Conservation (phyloP, 83 land plant species). For the Picea abies region DNA sequence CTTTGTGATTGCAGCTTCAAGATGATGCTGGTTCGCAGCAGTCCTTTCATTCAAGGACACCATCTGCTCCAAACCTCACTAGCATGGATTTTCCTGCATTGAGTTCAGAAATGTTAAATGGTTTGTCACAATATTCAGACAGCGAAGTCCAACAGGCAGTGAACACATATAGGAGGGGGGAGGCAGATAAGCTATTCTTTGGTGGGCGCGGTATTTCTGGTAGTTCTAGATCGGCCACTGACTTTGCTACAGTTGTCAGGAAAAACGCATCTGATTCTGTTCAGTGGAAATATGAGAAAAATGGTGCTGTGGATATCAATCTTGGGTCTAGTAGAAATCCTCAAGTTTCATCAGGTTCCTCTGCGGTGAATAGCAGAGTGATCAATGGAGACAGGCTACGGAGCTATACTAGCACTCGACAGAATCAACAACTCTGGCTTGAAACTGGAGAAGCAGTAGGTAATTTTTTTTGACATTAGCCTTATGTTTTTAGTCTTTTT, state of each 20-base stretch:
- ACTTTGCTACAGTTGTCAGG: constrained; percentile 77
- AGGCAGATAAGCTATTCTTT: constrained; percentile 34
- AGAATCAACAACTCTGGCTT: constrained; percentile 65
- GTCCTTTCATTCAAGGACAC: constrained; percentile 39
- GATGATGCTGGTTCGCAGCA: constrained; percentile 54
- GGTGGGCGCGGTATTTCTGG: constrained; percentile 38
- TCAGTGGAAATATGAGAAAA: constrained; percentile 63
- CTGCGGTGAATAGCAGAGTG: constrained; percentile 31
- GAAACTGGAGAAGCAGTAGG: constrained; percentile 93
- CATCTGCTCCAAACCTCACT: constrained; percentile 61
- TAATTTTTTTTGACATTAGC: constrained; percentile 29
- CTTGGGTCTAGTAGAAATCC: constrained; percentile 55
- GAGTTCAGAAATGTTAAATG: constrained; percentile 40
- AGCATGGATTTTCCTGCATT: constrained; percentile 76
- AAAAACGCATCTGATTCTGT: constrained; percentile 62
- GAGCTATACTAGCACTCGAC: constrained; percentile 36
- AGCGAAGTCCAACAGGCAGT: constrained; percentile 39
- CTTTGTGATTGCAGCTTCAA: constrained; percentile 61
- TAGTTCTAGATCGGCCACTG: constrained; percentile 33
- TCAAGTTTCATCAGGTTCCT: constrained; percentile 31
- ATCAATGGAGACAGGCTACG: constrained; percentile 42
- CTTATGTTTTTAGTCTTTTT: background rate
- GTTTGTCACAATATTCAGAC: constrained; percentile 43
- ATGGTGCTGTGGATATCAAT: constrained; percentile 35
- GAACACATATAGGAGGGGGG: constrained; percentile 35